Evolutionary conservation across 768 basidiomycete genomes (phyloP).

Genomic region (Basidioascus undulatus): DNA sequence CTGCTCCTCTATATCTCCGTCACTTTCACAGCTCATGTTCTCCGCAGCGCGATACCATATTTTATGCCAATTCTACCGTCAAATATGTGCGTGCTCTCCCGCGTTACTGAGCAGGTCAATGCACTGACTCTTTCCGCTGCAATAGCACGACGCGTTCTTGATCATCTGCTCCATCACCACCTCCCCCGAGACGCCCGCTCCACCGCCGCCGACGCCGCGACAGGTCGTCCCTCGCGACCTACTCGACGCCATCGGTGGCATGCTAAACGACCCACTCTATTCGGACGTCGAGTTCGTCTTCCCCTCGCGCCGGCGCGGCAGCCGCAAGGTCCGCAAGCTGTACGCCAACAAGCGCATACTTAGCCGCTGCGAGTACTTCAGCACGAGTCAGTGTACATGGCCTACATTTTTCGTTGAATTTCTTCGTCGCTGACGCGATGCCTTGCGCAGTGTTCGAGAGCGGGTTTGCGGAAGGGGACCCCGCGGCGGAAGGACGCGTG

Average conservation of each 20-base stretch:
- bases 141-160: slow-evolving; percentile 40
- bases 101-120: too few relatives aligned
- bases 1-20: not conserved
- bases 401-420: not conserved
- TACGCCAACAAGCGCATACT: slow-evolving; percentile 47
- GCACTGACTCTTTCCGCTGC: slow-evolving; percentile 7
- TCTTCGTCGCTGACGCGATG: not conserved
- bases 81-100: slow-evolving; percentile 8
- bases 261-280: slow-evolving; percentile 59
- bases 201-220: slow-evolving; percentile 24
- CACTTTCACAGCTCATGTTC: slow-evolving; percentile 28
- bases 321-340: slow-evolving; percentile 22
- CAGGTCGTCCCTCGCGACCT: slow-evolving; percentile 40
- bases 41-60: slow-evolving; percentile 44
- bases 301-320: slow-evolving; percentile 25
- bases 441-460: slow-evolving; percentile 40
- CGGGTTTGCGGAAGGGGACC: slow-evolving; percentile 37
- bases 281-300: slow-evolving; percentile 65
- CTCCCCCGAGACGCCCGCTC: slow-evolving; percentile 29
- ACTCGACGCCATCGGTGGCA: slow-evolving; percentile 41
- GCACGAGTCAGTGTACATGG: slow-evolving; percentile 28
- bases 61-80: slow-evolving; percentile 30
- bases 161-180: slow-evolving; percentile 58
- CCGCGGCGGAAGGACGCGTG: slow-evolving; percentile 9
- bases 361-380: slow-evolving; percentile 50